Percentiles rank a stretch among this genome's conserved stretches.
These are phyloP conservation scores for Globisporangium barbulae DNA, from an alignment of 352 stramenopile species.

Conservation along the genomic window DNA sequence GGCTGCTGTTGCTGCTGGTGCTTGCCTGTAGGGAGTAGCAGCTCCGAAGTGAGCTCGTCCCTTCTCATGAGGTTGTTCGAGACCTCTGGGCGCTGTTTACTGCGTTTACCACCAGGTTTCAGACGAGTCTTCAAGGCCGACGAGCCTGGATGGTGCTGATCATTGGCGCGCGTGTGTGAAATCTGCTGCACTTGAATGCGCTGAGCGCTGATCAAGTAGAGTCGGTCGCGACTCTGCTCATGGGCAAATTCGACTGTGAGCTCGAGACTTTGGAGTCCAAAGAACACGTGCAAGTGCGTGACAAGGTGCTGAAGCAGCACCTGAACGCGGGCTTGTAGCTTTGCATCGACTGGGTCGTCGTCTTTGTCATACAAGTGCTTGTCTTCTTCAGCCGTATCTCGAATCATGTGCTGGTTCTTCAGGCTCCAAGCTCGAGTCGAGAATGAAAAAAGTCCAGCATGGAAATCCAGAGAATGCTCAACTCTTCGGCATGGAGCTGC, in stretches of 20 bases:
- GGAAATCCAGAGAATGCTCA: background rate
- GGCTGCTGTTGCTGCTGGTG: background rate
- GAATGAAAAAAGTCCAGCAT: slow-evolving; percentile 5
- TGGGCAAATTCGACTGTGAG: slow-evolving; percentile 9
- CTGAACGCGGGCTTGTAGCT: background rate
- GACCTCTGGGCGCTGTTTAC: background rate
- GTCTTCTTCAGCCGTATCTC: background rate
- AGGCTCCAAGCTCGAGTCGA: background rate
- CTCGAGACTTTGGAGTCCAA: slow-evolving; percentile 8
- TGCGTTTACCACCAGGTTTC: background rate
- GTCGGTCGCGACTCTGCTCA: background rate
- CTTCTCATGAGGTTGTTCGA: background rate
- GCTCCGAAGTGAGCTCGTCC: background rate
- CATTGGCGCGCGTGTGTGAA: background rate
- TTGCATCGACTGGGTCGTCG: background rate
- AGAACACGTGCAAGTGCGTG: slow-evolving; percentile 17
- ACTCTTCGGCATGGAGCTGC: background rate
- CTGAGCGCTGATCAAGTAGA: slow-evolving; percentile 20
- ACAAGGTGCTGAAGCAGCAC: background rate
- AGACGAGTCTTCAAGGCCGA: background rate
- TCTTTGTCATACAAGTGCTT: background rate
- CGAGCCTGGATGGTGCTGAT: background rate
- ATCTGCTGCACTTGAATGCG: background rate
- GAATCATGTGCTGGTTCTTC: background rate
- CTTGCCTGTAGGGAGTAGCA: background rate